Base-by-base conservation (phyloP, 768 basidiomycete species). In the Collybia mongolica region DNA sequence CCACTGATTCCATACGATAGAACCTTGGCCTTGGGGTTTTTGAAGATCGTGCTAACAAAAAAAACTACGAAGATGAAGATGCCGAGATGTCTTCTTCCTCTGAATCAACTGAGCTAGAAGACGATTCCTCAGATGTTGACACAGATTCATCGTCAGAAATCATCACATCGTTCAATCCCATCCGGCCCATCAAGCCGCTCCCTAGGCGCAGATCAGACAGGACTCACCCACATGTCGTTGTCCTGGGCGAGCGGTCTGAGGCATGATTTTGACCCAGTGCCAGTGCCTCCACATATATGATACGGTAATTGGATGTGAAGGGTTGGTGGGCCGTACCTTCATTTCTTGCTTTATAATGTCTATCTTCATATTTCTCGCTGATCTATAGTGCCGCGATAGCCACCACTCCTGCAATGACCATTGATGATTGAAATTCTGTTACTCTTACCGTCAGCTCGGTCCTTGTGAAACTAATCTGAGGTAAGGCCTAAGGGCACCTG, bases 11-110 rank as follows among this genome's bases (percentile, higher is more conserved):
- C 20, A 7, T 17, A 2, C 17, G 36, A 19, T 63, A 86, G 84
- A 81, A 84, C 60, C 75, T 86, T 24, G 84, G 84, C 15, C 70
- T 86, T 0, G 84, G 84, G 17, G 69, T 86, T 8, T 83, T 83
- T 55, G 80, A 82, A 60, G 67, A 74, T 38, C 65, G 65, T 14
- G 61, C 63, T 19, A 54, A 59, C 37, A 60, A 49, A 41, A 49
- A 44, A 20, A 52, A 11, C 11, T 6, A 48, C 14, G 39, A 59
- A 37, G 54, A 60, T 24, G 61, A 67, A 44, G 68, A 68, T 46
- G 60, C 64, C 6, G 59, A 65, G 45, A 65, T 68, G 61, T 67
- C 64, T 11, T 57, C 63, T 26, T 63, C 63, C 22, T 56, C 59
- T 37, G 49, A 51, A 15, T 45, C 35, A 36, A 42, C 60, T 44